Conservation (phyloP, 202 grass and related monocot species). For the Alloteropsis angusta region DNA sequence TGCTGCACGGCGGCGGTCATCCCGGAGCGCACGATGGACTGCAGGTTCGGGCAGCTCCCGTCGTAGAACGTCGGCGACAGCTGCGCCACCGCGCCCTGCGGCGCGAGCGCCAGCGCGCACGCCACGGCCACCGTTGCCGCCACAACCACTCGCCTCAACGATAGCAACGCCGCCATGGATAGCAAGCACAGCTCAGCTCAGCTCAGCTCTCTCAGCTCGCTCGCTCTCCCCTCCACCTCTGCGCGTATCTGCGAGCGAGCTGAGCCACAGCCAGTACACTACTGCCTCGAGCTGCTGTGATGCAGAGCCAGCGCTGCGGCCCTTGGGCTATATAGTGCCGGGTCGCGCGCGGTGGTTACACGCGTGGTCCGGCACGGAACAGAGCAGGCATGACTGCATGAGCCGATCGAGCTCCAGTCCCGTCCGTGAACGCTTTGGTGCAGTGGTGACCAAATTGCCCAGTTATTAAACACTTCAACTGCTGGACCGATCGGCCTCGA, state of each 20-base stretch:
- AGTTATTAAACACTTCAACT: constrained; percentile 22
- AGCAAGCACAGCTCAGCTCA: not conserved
- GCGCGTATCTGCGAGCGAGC: no score
- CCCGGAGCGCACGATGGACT: constrained; percentile 38
- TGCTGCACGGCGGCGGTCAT: constrained; percentile 36
- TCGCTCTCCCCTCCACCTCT: no score
- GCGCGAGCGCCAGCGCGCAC: not conserved
- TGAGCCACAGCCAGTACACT: not conserved
- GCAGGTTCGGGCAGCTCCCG: constrained; percentile 46
- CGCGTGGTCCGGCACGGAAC: not conserved
- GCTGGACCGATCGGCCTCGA: not conserved
- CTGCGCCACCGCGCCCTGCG: constrained; percentile 37
- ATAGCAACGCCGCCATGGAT: constrained; percentile 30
- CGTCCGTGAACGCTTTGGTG: not conserved
- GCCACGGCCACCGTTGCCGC: constrained; percentile 22
- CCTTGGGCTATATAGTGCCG: constrained; percentile 1
- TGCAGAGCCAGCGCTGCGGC: not conserved
- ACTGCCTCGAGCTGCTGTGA: not conserved
- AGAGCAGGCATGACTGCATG: not conserved
- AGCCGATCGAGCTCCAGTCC: not conserved
- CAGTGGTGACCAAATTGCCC: not conserved
- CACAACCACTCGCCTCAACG: not conserved
- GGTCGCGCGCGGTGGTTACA: not conserved
- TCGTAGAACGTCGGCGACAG: constrained; percentile 54
- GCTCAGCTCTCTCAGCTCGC: not conserved